A percentile compares a stretch with the other conserved stretches of the same genome.
phyloP scores from a whole-genome alignment of 2,329 filamentous ascomycete species.

The Trichoderma gracile region DNA sequence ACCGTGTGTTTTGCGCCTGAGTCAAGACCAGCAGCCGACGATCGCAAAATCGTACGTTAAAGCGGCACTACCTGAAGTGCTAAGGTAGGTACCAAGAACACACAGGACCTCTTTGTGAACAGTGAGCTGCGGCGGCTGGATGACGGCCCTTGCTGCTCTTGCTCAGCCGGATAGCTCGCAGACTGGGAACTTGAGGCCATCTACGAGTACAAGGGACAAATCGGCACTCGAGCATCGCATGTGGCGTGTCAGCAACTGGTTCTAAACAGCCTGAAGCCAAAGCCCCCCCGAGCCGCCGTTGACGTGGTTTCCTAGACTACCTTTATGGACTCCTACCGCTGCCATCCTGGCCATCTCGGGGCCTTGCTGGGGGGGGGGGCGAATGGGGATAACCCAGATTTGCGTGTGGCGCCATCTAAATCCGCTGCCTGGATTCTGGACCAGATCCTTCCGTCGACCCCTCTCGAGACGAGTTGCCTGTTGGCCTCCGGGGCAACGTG shows the following conservation, averaged over 20 bases:
- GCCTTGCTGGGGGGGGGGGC: background rate
- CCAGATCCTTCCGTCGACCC: slow-evolving; percentile 17
- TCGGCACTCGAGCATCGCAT: background rate
- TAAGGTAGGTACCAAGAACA: background rate
- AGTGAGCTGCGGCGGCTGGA: background rate
- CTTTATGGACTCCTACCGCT: no score
- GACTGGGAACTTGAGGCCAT: background rate
- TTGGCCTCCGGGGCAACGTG: background rate
- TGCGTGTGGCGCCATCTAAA: slow-evolving; percentile 8
- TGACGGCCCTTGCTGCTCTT: no score
- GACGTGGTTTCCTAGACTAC: background rate
- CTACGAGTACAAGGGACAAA: background rate
- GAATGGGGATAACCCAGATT: background rate
- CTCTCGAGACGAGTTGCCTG: slow-evolving; percentile 2
- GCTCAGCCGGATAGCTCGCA: background rate
- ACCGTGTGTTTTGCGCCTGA: background rate
- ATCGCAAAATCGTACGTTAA: slow-evolving; percentile 13
- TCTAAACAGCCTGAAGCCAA: background rate
- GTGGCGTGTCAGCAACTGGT: slow-evolving; percentile 1
- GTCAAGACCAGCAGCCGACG: slow-evolving; percentile 9
- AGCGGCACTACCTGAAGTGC: background rate
- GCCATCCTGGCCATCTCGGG: background rate
- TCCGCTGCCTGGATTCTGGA: slow-evolving; percentile 2
- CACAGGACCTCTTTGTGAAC: background rate
- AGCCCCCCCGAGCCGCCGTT: background rate